Base-by-base conservation (phyloP, 2,329 filamentous ascomycete genomes). In the Monilinia fructigena region DNA sequence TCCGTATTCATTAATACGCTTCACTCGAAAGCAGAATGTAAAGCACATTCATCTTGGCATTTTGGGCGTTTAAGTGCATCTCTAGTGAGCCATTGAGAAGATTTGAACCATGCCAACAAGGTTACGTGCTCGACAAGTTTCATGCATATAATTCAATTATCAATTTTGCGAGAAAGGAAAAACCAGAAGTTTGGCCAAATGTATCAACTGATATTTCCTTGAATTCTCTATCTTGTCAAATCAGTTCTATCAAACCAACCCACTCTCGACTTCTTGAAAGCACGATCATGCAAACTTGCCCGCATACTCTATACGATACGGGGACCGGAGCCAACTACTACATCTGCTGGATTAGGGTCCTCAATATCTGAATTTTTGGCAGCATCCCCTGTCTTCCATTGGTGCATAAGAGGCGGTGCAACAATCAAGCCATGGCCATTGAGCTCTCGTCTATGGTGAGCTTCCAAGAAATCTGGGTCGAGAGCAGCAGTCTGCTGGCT, bases 181-280 rank as follows among this genome's bases (percentile, higher is more conserved):
- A 6, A 14, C 11, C 12, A 26, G 11, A 47, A 12, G 8, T 47
- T 31, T 58, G 40, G 31, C 26, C 20, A 10, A 10, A 23, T 47
- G 3, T 59, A 35, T 48, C 10, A 35, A 48, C n/a, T 35, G 18
- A 31, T 59, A 4, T 18, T n/a, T 59, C 18, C 12, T 55, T 20
- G 14, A 50, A 18, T 26, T 14, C 20, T 54, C 35, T 63, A 63
- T 63, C 16, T 3, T 20, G 47, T 42, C 16, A 63, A 3, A 42
- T 54, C n/a, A 8, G 35, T 63, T 63, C 60, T 42, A 54, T 61
- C 58, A 23, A 48, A 26, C 60, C 60, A 63, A 63, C 54, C 47
- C 11, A 63, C 23, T 14, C 48, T 31, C 8, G 23, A 12, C 11
- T 42, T 38, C 10, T 54, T 63, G 3, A 54, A 54, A 45, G 35